phyloP scores from a whole-genome alignment of 225 moss, liverwort and hornwort species.

The Pseudisothecium myosuroides region DNA sequence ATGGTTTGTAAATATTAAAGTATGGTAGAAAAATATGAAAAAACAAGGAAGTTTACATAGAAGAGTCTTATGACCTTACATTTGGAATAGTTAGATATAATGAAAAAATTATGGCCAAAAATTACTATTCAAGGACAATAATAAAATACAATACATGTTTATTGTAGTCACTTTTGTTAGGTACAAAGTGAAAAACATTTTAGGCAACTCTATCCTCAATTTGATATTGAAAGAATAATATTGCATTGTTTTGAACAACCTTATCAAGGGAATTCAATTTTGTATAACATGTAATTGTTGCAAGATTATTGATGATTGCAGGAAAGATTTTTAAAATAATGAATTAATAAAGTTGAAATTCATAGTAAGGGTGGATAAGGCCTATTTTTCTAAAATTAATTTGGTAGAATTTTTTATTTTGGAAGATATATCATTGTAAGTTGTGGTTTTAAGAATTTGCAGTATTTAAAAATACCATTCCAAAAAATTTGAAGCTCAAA shows the following conservation, averaged over 20 bases:
- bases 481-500: too few species aligned
- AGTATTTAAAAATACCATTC: too few species aligned
- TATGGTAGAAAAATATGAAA: too few species aligned
- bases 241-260: background rate
- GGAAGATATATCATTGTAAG: too few species aligned
- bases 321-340: background rate
- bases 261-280: background rate
- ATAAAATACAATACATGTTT: background rate
- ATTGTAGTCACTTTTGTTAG: background rate
- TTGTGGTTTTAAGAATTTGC: too few species aligned
- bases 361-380: background rate
- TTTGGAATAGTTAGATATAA: background rate
- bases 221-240: background rate
- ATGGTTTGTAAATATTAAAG: background rate
- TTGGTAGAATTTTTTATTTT: background rate
- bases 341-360: background rate
- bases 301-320: background rate
- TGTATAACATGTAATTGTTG: background rate
- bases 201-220: background rate
- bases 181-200: background rate
- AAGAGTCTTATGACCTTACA: background rate
- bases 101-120: background rate
- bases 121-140: fast-evolving
- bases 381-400: background rate
- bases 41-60: too few species aligned